Evolutionary conservation across 305 asterid genomes (phyloP).

Genomic region (Rubia peregrina): DNA sequence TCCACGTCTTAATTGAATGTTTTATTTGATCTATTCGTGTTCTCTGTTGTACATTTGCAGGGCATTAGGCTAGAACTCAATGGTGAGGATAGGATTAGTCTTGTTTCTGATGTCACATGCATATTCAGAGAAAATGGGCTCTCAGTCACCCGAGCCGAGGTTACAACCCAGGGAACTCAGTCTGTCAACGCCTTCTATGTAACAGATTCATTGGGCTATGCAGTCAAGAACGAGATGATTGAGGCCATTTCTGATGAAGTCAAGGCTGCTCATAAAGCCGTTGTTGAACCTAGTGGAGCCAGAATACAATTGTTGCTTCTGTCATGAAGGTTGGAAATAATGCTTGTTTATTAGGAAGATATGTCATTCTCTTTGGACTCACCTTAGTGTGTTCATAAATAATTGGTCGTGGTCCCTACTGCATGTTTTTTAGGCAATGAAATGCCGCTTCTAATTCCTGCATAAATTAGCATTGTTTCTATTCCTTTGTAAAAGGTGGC

Average conservation of each 20-base stretch:
- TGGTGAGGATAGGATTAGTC: slow-evolving; percentile 64
- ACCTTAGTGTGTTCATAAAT: too few relatives aligned
- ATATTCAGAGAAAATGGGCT: slow-evolving; percentile 84
- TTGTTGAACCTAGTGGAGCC: too few relatives aligned
- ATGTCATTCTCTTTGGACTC: too few relatives aligned
- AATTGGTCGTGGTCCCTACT: too few relatives aligned
- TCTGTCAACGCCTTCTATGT: slow-evolving; percentile 73
- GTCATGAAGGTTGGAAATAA: too few relatives aligned
- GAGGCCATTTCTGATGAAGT: slow-evolving; percentile 70
- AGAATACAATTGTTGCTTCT: too few relatives aligned
- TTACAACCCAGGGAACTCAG: slow-evolving; percentile 55
- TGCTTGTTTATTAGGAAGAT: too few relatives aligned
- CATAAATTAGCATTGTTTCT: too few relatives aligned
- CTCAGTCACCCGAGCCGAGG: slow-evolving; percentile 75
- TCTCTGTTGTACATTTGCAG: slow-evolving; percentile 24
- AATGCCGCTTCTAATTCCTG: too few relatives aligned
- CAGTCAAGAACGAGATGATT: slow-evolving; percentile 51
- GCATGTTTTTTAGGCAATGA: too few relatives aligned
- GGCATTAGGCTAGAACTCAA: slow-evolving; percentile 73
- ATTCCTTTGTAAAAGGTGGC: too few relatives aligned
- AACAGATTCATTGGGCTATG: slow-evolving; percentile 54
- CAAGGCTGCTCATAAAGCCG: slow-evolving; percentile 18
- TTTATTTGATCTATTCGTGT: neutral
- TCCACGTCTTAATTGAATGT: neutral
- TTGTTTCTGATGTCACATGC: slow-evolving; percentile 75